phyloP scores from a whole-genome alignment of 2,329 filamentous ascomycete genomes.

The Aspergillus alliaceus region DNA sequence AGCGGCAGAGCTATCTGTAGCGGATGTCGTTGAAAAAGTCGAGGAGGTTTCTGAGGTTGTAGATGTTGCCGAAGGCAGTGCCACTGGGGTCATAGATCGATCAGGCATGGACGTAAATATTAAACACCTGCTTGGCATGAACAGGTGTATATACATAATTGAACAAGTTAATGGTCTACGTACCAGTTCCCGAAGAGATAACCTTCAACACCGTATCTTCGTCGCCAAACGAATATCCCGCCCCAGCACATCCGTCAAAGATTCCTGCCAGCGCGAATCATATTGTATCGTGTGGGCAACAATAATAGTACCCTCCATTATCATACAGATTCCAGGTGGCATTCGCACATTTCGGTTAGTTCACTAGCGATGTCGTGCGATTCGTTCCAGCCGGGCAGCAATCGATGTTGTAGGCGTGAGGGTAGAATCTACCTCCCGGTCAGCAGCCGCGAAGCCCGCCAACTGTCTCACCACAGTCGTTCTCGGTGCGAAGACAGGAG shows the following conservation, averaged over 20 bases:
- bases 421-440: slow-evolving; percentile 3
- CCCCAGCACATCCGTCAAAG: slow-evolving; percentile 2
- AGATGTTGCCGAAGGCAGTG: not conserved
- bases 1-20: not conserved
- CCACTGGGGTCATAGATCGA: not conserved
- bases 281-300: slow-evolving; percentile 1
- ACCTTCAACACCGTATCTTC: not conserved
- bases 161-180: too few species aligned
- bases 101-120: not conserved
- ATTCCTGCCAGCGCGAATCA: not conserved
- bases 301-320: slow-evolving; percentile 6
- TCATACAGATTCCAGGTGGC: slow-evolving; percentile 7
- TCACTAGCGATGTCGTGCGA: not conserved
- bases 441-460: slow-evolving; percentile 2
- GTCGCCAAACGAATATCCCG: not conserved
- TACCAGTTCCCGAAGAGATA: not conserved
- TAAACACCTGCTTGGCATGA: not conserved
- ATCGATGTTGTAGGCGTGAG: slow-evolving; percentile 6
- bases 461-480: slow-evolving; percentile 1
- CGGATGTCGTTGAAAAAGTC: not conserved
- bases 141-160: not conserved
- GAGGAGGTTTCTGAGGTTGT: not conserved
- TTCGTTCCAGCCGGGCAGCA: not conserved
- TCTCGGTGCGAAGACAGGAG: not conserved
- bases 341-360: slow-evolving; percentile 2